Evolutionary conservation across 2,329 filamentous ascomycete species (phyloP), one percentile per base, ranked within the genome.

Genomic region (Cryphonectria radicalis): DNA sequence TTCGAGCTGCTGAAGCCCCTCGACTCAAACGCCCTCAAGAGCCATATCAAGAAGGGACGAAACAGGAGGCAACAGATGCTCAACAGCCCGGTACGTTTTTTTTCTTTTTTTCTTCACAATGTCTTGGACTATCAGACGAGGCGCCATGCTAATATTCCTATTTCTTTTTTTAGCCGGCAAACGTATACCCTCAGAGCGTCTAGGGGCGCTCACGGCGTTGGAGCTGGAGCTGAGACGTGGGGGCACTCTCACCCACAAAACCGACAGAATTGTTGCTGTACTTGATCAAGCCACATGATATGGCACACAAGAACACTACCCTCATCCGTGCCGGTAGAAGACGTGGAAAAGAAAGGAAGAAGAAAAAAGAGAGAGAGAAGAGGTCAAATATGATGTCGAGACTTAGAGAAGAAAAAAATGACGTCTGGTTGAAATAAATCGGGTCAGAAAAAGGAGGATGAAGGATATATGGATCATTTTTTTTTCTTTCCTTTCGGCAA

Each of bases 1-100:
- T 99, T 99, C 79, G 96, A 99, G 82, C 87, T 99, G 22, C 87
- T 99, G 73, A 99, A 99, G 82, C 96, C 96, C 10, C 87, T 99
- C 63, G 96, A 99, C 82, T 98, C 95, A 17, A 97, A 93, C 77
- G 95, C 95, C 46, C 86, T 99, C 73, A 99, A 99, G 88, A 98
- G 92, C 77, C 96, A 99, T 79, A 99, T 99, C 82, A 99, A 99
- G 86, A 98, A 98, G 85, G 95, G 95, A 73, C 89, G 95, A 73
- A 97, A 95, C 83, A 97, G 97, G 86, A 89, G 95, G 73, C 94
- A 97, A 82, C 95, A 91, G 82, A 97, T 97, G 89, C 87, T 98
- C 72, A 98, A 97, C 86, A 97, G 94, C 85, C 95, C 95, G 79
- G 94, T 97, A 90, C 84, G 93, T 91, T 66, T 4, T 35, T 8